Evolutionary conservation across 352 stramenopile species (phyloP).

Genomic region (Phytophthora sojae): DNA sequence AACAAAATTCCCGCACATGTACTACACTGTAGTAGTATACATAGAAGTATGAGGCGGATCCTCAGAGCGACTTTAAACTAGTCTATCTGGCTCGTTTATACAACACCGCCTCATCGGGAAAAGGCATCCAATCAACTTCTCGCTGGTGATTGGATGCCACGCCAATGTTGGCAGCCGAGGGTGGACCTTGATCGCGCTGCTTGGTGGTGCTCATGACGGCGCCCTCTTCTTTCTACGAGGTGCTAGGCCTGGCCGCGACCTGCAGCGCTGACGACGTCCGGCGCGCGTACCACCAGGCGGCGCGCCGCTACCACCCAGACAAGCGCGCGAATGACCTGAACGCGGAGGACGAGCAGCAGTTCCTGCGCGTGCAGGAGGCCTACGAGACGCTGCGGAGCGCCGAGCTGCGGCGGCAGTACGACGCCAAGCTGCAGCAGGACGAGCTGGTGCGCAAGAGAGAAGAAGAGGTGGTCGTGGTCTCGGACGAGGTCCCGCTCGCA

Average conservation of each 20-base stretch:
- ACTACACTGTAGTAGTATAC: no score
- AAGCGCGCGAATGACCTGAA: conserved; percentile 40
- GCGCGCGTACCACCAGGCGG: conserved; percentile 74
- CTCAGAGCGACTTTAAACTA: no score
- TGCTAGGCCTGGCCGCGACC: conserved; percentile 49
- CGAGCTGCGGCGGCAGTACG: conserved; percentile 57
- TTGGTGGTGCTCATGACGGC: background rate
- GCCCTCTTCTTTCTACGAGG: conserved; percentile 62
- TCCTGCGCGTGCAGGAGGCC: conserved; percentile 67
- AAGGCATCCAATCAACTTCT: background rate
- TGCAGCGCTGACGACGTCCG: conserved; percentile 72
- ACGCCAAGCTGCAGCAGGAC: conserved; percentile 54
- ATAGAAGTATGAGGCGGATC: no score
- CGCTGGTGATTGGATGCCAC: background rate
- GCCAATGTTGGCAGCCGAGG: background rate
- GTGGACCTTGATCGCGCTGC: background rate
- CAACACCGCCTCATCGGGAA: background rate
- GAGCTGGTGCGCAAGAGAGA: conserved; percentile 45
- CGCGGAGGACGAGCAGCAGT: conserved; percentile 35
- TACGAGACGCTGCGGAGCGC: conserved; percentile 73
- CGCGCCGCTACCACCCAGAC: conserved; percentile 69
- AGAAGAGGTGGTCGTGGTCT: conserved; percentile 63
- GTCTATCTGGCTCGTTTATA: no score
- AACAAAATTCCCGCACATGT: no score
- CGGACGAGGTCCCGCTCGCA: conserved; percentile 57